Conservation (phyloP, 805 yeast genomes). For the Ogataea trehalophila region DNA sequence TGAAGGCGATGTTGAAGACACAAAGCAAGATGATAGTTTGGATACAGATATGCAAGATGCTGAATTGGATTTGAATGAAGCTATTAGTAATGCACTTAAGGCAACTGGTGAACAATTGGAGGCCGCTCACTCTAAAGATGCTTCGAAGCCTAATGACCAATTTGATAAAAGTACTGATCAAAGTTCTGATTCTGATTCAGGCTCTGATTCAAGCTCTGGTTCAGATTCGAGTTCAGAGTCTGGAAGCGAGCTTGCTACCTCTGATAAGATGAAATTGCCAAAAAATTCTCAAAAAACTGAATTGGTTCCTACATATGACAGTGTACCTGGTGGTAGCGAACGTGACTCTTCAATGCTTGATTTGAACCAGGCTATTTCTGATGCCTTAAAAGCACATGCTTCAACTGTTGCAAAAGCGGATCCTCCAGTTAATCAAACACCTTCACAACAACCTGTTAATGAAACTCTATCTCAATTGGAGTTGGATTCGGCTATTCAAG, state of each 20-base stretch:
- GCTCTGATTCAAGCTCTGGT: not conserved
- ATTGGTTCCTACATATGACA: not conserved
- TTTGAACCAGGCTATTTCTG: slow-evolving; percentile 11
- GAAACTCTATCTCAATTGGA: slow-evolving; percentile 16
- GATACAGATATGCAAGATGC: not conserved
- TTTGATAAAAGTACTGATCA: no score
- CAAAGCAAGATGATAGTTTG: not conserved
- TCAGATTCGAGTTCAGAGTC: not conserved
- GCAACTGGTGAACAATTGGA: slow-evolving; percentile 6
- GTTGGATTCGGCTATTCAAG: slow-evolving; percentile 25
- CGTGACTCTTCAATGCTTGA: slow-evolving; percentile 1
- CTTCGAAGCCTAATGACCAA: no score
- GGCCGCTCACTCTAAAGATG: not conserved
- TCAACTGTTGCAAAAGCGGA: not conserved
- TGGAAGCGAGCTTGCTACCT: not conserved
- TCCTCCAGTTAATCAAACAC: not conserved
- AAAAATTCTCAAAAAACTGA: not conserved
- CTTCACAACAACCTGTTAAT: slow-evolving; percentile 4
- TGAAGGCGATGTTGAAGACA: not conserved
- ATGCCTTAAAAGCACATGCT: slow-evolving; percentile 11
- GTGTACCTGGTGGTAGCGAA: not conserved
- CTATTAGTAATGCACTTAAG: slow-evolving; percentile 14
- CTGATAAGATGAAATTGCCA: not conserved
- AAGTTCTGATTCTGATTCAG: not conserved
- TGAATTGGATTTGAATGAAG: slow-evolving; percentile 13